phyloP scores from a whole-genome alignment of 1,284 basidiomycete genomes.

The Sphagnurus paluster region DNA sequence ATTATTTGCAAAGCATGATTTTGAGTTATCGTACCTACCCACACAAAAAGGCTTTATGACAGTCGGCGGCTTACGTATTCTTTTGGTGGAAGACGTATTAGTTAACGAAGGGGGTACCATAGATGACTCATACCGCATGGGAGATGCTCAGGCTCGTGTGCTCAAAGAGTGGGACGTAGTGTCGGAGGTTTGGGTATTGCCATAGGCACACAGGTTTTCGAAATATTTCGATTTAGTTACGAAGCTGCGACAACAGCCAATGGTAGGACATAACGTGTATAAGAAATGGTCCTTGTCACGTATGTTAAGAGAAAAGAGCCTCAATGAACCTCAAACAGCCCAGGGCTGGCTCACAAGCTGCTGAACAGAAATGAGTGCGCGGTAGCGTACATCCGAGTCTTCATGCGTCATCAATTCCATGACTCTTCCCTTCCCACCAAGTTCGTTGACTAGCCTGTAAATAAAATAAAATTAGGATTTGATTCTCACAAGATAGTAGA shows the following conservation, averaged over 20 bases:
- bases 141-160: constrained; percentile 35
- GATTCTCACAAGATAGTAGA: not conserved
- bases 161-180: constrained; percentile 71
- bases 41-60: constrained; percentile 53
- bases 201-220: constrained; percentile 9
- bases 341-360: constrained; percentile 82
- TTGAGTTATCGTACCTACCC: constrained; percentile 61
- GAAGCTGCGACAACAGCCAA: not conserved
- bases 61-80: constrained; percentile 63
- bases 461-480: constrained; percentile 9
- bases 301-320: not conserved
- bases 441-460: constrained; percentile 72
- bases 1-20: constrained; percentile 49
- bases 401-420: constrained; percentile 95
- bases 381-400: constrained; percentile 89
- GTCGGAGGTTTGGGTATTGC: constrained; percentile 63
- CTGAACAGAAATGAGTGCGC: constrained; percentile 84
- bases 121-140: constrained; percentile 18
- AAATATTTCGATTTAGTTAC: not conserved
- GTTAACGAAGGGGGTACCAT: constrained; percentile 29
- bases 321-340: constrained; percentile 44
- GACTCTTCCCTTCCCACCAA: constrained; percentile 86
- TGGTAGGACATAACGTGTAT: not conserved
- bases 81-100: constrained; percentile 57
- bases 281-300: constrained; percentile 5